Evolutionary conservation across 257 asterid genomes (phyloP), one percentile per base, ranked within the genome.

Genomic region (Lycium barbarum): DNA sequence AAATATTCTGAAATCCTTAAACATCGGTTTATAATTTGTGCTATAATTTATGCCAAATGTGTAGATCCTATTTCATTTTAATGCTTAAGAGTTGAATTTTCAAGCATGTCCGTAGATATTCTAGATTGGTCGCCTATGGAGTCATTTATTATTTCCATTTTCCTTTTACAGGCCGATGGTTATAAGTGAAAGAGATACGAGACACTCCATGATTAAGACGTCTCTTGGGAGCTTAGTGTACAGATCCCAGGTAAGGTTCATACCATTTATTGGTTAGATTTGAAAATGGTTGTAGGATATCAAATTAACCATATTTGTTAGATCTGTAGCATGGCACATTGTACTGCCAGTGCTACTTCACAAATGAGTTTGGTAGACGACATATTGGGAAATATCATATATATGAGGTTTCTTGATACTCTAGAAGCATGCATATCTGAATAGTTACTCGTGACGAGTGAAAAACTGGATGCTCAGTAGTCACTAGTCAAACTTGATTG

Each of bases 91-190:
- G 62, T 12, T 0, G 6, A 47, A 12, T 49, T 49, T 74, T 51
- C 65, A 26, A 51, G 22, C 68, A 51, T 51, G 63, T 76, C 4
- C 65, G 26, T 49, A 7, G 20, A 55, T 76, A 59, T 4, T 74
- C 47, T 53, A 26, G 82, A 76, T 76, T 76, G 63, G 53, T 0
- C 14, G 82, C 65, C 61, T 22, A 53, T 0, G 3, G 82, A 10
- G 65, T 53, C 26, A 22, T 40, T 40, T 73, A 57, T 22, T 47
- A 2, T 43, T 70, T 83, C 65, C 58, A 7, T 72, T 62, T 82
- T 9, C 17, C 81, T 86, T 80, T 55, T 87, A 85, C 90, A 93
- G 97, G 90, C 97, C 95, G 40, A 83, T 89, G 88, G 86, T 89
- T 43, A 18, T 88, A 35, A 61, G 33, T 65, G 89, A 80, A 63